Conservation (phyloP, 1,139 yeast genomes). For the Pneumocystis wakefieldiae region DNA sequence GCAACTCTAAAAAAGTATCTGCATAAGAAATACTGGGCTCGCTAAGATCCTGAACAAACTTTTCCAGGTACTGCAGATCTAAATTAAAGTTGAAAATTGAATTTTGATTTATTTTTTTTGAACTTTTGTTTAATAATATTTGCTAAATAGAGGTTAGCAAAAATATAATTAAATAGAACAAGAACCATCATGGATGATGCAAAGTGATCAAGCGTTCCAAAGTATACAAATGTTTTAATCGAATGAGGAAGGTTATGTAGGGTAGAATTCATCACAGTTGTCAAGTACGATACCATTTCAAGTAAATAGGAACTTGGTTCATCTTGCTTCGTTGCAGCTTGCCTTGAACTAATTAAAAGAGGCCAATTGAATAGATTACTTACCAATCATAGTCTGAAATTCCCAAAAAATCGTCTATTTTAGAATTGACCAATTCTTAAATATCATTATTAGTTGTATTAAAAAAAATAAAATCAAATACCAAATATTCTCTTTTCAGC, state of each 20-base stretch:
- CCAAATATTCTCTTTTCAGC: conserved; percentile 68
- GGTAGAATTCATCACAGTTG: conserved; percentile 76
- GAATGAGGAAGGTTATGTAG: conserved; percentile 67
- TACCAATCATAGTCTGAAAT: conserved; percentile 76
- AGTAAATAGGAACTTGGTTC: conserved; percentile 65
- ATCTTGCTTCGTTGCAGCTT: conserved; percentile 27
- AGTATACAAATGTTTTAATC: conserved; percentile 62
- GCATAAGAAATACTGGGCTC: conserved; percentile 19
- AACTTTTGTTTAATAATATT: conserved; percentile 38
- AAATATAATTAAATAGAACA: not conserved
- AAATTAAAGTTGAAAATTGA: conserved; percentile 46
- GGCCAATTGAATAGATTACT: not conserved
- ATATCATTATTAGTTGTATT: not conserved
- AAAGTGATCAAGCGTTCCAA: conserved; percentile 75
- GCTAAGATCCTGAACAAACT: conserved; percentile 32
- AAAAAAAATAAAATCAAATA: conserved; percentile 34
- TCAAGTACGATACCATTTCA: conserved; percentile 78
- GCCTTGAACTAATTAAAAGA: conserved; percentile 21
- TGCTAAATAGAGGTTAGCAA: conserved; percentile 17
- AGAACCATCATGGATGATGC: conserved; percentile 46
- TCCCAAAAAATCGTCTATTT: conserved; percentile 66
- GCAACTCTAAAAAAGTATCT: conserved; percentile 40
- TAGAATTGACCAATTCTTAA: conserved; percentile 37
- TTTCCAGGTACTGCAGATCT: conserved; percentile 47
- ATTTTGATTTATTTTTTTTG: conserved; percentile 27